Conservation (phyloP, 176 grass and related monocot genomes). For the Triticum monococcum region DNA sequence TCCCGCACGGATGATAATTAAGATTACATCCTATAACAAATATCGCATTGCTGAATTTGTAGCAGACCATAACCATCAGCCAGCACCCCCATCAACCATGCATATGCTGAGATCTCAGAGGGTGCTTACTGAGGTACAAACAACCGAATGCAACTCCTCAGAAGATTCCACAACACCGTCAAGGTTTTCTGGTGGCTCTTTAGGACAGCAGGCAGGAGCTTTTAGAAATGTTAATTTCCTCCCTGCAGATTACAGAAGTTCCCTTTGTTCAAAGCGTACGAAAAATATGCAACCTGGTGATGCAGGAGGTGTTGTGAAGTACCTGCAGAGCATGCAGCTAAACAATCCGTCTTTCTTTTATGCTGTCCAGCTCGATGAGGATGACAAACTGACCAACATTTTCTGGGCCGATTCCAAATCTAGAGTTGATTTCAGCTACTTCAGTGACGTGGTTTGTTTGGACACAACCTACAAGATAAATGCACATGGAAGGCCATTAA, state of each 20-base stretch:
- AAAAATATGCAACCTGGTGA: conserved; percentile 83
- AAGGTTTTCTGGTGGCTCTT: conserved; percentile 49
- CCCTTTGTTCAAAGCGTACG: conserved; percentile 70
- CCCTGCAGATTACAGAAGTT: conserved; percentile 71
- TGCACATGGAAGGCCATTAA: conserved; percentile 70
- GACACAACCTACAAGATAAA: conserved; percentile 82
- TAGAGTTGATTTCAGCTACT: conserved; percentile 68
- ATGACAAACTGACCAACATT: conserved; percentile 88
- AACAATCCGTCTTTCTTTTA: conserved; percentile 74
- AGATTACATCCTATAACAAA: conserved; percentile 67
- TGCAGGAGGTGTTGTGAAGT: conserved; percentile 71
- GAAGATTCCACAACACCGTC: conserved; percentile 63
- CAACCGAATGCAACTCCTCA: conserved; percentile 66
- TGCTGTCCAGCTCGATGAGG: conserved; percentile 82
- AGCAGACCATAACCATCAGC: conserved; percentile 84
- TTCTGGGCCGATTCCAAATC: conserved; percentile 87
- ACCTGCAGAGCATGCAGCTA: conserved; percentile 81
- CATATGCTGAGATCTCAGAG: conserved; percentile 94
- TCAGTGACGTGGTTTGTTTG: conserved; percentile 78
- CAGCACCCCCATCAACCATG: conserved; percentile 83
- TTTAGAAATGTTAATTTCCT: conserved; percentile 46
- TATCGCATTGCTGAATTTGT: conserved; percentile 77
- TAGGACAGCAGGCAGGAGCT: conserved; percentile 28
- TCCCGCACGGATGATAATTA: conserved; percentile 76
- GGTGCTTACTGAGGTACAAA: conserved; percentile 70